Base-by-base conservation (phyloP, 345 rosid species). In the Euphorbia peplus region DNA sequence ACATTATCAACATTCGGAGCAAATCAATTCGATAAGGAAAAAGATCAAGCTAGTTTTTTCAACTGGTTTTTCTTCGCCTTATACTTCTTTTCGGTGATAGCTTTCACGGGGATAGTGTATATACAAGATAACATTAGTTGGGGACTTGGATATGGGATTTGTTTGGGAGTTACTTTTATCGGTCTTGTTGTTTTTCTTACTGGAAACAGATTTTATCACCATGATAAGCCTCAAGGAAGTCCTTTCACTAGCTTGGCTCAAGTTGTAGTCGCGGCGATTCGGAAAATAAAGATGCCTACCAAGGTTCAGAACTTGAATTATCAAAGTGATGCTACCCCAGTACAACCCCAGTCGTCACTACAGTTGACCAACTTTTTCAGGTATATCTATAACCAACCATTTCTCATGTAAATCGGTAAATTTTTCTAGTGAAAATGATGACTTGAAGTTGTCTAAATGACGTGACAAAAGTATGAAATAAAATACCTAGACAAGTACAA, bases 101-200 rank as follows among this genome's bases (percentile, higher is more conserved):
- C 81, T 19, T 32, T 69, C 1, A 83, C 85, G 0, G 80, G 69
- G 0, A 32, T 86, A 56, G 84, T 84, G 10, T 82, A 83, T 11
- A 37, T 81, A 3, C 77, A 84, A 58, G 87, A 84, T 19, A 86
- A 76, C 16, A 74, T 73, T 51, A 78, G 85, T 32, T 86, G 91
- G 93, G 64, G 26, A 12, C 18, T 86, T 3, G 93, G 89, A 5
- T 88, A 75, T 35, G 76, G 84, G 19, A 32, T 88, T 1, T 86
- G 81, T n/a, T 53, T 53, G 0, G 77, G 44, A 1, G 73, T 66
- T 18, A 84, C 76, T 58, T 22, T 78, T 2, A 19, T 88, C 16
- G 81, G 76, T 16, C 72, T 80, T 10, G 60, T 44, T 1, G 61
- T 76, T 63, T 79, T 86, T 66, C 15, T 84, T 11, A 4, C 14